phyloP scores from a whole-genome alignment of 163 green algal species.

The Scenedesmus sp. region DNA sequence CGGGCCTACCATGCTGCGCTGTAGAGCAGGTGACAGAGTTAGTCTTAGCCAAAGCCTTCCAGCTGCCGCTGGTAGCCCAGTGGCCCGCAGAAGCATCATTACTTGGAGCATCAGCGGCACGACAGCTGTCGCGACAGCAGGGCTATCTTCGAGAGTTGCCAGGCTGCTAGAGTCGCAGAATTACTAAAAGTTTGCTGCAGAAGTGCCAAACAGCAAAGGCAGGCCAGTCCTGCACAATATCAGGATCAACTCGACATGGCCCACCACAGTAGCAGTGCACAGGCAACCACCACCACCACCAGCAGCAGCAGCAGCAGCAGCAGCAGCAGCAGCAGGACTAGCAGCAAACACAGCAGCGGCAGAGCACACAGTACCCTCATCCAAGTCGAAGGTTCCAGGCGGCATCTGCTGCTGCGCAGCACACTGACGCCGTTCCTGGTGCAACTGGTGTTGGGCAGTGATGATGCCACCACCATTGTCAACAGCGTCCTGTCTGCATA shows the following conservation, averaged over 20 bases:
- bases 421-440: conserved; percentile 14
- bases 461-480: conserved; percentile 58
- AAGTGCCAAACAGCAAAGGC: not conserved
- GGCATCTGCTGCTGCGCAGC: conserved; percentile 16
- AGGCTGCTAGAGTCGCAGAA: not conserved
- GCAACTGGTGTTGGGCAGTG: conserved; percentile 39
- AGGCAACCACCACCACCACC: not conserved
- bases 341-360: too few relatives aligned
- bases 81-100: not conserved
- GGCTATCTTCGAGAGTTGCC: not conserved
- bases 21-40: too few relatives aligned
- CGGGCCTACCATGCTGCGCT: not conserved
- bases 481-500: conserved; percentile 53
- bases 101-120: not conserved
- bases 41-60: not conserved
- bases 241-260: not conserved
- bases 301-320: conserved; percentile 6
- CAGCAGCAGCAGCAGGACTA: too few relatives aligned
- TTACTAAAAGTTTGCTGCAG: not conserved
- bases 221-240: not conserved
- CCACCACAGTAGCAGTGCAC: not conserved
- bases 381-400: not conserved
- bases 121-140: not conserved
- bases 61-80: not conserved
- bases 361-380: not conserved